Percentiles rank a stretch among this genome's conserved stretches.
phyloP scores from a whole-genome alignment of 805 yeast genomes.

The Torulaspora franciscae region DNA sequence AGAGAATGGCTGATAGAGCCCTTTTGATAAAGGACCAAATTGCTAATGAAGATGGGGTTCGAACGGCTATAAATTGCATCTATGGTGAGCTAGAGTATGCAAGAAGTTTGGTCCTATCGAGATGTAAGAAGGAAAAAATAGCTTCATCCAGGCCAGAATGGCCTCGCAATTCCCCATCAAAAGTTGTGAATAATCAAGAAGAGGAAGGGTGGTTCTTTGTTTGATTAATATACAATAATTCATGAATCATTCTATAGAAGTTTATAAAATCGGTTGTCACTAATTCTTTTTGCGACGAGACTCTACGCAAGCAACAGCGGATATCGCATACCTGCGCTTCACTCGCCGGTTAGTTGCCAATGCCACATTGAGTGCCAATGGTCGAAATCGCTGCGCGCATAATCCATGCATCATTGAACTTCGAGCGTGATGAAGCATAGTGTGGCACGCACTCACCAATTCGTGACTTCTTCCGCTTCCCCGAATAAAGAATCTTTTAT shows the following conservation, averaged over 20 bases:
- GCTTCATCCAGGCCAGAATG: slow-evolving; percentile 3
- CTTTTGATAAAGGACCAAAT: slow-evolving; percentile 56
- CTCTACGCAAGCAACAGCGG: too few species aligned
- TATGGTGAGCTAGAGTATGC: slow-evolving; percentile 79
- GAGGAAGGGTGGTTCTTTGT: neutral
- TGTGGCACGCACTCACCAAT: slow-evolving; percentile 51
- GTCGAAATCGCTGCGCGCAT: too few species aligned
- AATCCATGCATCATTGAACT: too few species aligned
- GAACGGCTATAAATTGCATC: slow-evolving; percentile 67
- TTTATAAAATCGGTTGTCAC: neutral
- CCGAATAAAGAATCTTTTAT: slow-evolving; percentile 73
- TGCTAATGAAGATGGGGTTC: slow-evolving; percentile 73
- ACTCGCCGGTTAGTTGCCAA: too few species aligned
- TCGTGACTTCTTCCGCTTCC: slow-evolving; percentile 90
- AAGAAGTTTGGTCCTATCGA: slow-evolving; percentile 47
- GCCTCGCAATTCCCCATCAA: neutral
- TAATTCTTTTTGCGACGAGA: too few species aligned
- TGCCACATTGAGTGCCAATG: too few species aligned
- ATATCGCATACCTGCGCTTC: too few species aligned
- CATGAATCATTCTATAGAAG: neutral
- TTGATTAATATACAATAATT: neutral
- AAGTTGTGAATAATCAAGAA: neutral
- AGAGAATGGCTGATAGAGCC: slow-evolving; percentile 66
- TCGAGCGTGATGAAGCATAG: too few species aligned
- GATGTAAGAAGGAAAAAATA: slow-evolving; percentile 32